Conservation (phyloP, 2,329 filamentous ascomycete species). For the Colletotrichum graminicola region DNA sequence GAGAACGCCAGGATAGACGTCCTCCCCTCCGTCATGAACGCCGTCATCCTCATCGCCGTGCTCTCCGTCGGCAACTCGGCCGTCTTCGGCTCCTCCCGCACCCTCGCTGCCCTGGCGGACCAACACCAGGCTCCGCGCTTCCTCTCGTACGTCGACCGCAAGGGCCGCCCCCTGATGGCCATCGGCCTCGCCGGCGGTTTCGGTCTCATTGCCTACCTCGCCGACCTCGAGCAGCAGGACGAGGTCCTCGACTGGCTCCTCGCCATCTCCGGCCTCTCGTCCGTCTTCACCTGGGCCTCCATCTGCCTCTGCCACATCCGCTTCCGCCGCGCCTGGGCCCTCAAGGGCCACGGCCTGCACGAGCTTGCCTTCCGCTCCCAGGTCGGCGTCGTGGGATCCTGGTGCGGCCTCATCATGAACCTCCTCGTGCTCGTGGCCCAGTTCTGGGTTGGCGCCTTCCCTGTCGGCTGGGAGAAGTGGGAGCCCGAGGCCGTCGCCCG, state of each 20-base stretch:
- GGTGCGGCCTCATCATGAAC: conserved; percentile 83
- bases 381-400: conserved; percentile 83
- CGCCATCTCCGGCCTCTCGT: conserved; percentile 76
- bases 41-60: conserved; percentile 92
- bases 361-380: conserved; percentile 88
- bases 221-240: conserved; percentile 68
- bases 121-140: conserved; percentile 84
- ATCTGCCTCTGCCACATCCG: conserved; percentile 94
- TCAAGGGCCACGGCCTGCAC: conserved; percentile 75
- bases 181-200: conserved; percentile 76
- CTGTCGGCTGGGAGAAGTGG: conserved; percentile 68
- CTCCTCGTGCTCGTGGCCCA: conserved; percentile 81
- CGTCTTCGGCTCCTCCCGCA: conserved; percentile 91
- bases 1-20: conserved; percentile 83
- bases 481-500: conserved; percentile 62
- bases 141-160: conserved; percentile 84
- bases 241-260: conserved; percentile 82
- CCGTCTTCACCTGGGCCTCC: conserved; percentile 83
- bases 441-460: conserved; percentile 89
- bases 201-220: conserved; percentile 83
- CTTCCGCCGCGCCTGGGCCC: conserved; percentile 84
- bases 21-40: conserved; percentile 91
- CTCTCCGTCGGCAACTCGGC: conserved; percentile 92
- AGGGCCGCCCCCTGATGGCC: conserved; percentile 82
- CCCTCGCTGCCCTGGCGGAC: conserved; percentile 89